A percentile compares a stretch with the other conserved stretches of the same genome.
Conservation (phyloP, 2,329 filamentous ascomycete species). For the Penicillium palitans region DNA sequence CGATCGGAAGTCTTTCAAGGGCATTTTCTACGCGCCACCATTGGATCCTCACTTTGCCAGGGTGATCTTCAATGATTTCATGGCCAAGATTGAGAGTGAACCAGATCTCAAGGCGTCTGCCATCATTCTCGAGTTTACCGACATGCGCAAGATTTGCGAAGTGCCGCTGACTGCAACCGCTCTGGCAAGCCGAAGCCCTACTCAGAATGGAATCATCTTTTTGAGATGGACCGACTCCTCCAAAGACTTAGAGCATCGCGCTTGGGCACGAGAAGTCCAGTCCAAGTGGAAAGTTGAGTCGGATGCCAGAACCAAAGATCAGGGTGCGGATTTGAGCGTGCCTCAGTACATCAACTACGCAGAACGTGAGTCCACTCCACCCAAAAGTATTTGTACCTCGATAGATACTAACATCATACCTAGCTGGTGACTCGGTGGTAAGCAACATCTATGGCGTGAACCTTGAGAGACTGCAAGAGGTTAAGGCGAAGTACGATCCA, state of each 20-base stretch:
- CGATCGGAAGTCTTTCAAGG: slow-evolving; percentile 46
- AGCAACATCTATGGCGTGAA: slow-evolving; percentile 50
- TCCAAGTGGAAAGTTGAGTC: slow-evolving; percentile 28
- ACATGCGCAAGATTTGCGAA: slow-evolving; percentile 43
- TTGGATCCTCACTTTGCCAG: slow-evolving; percentile 38
- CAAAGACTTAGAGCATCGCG: slow-evolving; percentile 41
- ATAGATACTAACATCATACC: slow-evolving; percentile 8
- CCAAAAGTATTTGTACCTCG: neutral
- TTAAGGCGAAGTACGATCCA: slow-evolving; percentile 52
- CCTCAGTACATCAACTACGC: slow-evolving; percentile 42
- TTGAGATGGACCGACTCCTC: slow-evolving; percentile 45
- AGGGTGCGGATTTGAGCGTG: slow-evolving; percentile 17
- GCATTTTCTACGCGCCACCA: slow-evolving; percentile 48
- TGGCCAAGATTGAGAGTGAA: slow-evolving; percentile 28
- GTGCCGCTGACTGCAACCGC: slow-evolving; percentile 43
- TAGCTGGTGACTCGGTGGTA: slow-evolving; percentile 36
- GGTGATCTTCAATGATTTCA: slow-evolving; percentile 34
- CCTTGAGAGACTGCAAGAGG: slow-evolving; percentile 39
- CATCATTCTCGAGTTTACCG: slow-evolving; percentile 47
- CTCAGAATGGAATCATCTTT: slow-evolving; percentile 47
- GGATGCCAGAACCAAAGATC: slow-evolving; percentile 15
- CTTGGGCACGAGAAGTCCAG: slow-evolving; percentile 42
- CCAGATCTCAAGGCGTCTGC: slow-evolving; percentile 32
- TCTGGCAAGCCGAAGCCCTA: slow-evolving; percentile 48
- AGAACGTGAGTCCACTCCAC: slow-evolving; percentile 28